These are phyloP conservation scores for Agrocybe chaxingu DNA, from an alignment of 768 basidiomycete genomes.

Conservation along the genomic window DNA sequence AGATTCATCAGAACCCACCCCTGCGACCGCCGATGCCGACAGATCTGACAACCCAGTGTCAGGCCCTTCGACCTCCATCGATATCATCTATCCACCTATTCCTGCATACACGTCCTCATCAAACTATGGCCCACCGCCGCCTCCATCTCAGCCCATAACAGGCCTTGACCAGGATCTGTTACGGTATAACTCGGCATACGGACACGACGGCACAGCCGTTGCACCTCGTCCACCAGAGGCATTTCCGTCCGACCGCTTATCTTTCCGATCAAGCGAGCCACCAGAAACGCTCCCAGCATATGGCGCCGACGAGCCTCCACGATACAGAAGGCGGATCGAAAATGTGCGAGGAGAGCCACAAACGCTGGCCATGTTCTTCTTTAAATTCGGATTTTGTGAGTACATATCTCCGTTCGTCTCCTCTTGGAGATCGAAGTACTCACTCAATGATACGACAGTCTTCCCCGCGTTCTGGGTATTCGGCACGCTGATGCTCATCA, in stretches of 20 bases:
- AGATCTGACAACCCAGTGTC: no score
- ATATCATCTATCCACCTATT: no score
- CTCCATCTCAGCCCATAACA: no score
- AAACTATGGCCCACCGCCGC: no score
- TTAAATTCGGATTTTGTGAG: constrained; percentile 17
- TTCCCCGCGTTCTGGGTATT: constrained; percentile 17
- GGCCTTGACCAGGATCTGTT: constrained; percentile 4
- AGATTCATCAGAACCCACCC: no score
- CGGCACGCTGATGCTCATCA: constrained; percentile 12
- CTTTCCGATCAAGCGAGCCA: constrained; percentile 5
- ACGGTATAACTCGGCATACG: constrained; percentile 12
- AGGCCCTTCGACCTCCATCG: no score
- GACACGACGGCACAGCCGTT: constrained; percentile 6
- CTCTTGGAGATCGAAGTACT: background rate
- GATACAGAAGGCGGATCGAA: constrained; percentile 8
- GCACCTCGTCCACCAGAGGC: constrained; percentile 12
- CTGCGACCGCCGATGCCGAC: no score
- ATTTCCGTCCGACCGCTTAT: constrained; percentile 8
- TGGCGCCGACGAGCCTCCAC: constrained; percentile 14
- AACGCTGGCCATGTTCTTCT: constrained; percentile 12
- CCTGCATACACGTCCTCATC: no score
- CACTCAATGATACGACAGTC: constrained; percentile 2
- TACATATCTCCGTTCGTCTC: background rate
- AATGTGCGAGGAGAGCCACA: constrained; percentile 11
- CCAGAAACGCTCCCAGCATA: constrained; percentile 15